phyloP scores from a whole-genome alignment of 345 rosid genomes.

The Abelmoschus esculentus region DNA sequence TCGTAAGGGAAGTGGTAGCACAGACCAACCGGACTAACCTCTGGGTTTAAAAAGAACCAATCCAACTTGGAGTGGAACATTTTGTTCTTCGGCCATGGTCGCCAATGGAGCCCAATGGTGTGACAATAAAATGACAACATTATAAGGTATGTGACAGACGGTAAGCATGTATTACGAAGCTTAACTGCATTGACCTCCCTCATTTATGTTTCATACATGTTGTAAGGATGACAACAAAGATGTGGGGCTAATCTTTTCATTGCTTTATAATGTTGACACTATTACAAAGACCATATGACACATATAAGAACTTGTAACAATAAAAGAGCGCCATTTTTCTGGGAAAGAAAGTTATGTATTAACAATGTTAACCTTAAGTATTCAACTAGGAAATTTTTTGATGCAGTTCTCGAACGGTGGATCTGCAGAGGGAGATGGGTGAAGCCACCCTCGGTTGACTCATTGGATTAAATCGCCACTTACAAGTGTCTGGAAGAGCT shows the following conservation, averaged over 20 bases:
- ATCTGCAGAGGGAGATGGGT: not conserved
- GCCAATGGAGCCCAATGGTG: not conserved
- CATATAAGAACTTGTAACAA: not conserved
- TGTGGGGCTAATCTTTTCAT: not conserved
- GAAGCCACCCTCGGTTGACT: not conserved
- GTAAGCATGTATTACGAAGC: not conserved
- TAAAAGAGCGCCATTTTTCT: not conserved
- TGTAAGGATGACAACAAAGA: not conserved
- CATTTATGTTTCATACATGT: not conserved
- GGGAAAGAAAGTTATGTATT: not conserved
- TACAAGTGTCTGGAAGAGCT: not conserved
- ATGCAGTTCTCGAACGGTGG: not conserved
- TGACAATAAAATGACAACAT: not conserved
- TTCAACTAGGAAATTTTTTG: not conserved
- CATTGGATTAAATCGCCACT: not conserved
- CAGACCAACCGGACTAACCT: not conserved
- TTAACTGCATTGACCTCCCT: not conserved
- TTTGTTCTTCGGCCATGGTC: not conserved
- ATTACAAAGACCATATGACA: not conserved
- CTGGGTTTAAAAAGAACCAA: not conserved
- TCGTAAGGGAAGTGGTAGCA: too few relatives aligned
- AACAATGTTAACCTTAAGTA: not conserved
- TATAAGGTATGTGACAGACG: not conserved
- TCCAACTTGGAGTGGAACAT: not conserved
- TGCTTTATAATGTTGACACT: not conserved